phyloP scores from a whole-genome alignment of 768 basidiomycete species.

The Leccinum ochraceum region DNA sequence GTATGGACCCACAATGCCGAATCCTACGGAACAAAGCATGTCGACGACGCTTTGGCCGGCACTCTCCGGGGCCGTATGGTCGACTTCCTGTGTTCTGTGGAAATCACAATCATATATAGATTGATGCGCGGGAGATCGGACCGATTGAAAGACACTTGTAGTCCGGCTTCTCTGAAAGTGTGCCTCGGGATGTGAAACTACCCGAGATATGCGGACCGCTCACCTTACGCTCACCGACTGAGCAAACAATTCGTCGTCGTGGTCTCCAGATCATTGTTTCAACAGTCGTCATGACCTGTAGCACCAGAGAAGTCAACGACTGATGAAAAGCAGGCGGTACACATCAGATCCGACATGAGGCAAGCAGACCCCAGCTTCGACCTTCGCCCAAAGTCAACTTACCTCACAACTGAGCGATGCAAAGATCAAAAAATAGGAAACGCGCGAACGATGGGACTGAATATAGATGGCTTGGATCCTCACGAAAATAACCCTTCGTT shows the following conservation, averaged over 20 bases:
- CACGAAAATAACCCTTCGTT: background rate
- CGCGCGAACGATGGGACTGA: background rate
- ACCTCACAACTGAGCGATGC: too few species aligned
- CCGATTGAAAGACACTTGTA: background rate
- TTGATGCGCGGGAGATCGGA: background rate
- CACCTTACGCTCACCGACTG: too few species aligned
- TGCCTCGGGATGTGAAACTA: background rate
- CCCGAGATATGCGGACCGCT: background rate
- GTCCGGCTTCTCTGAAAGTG: background rate
- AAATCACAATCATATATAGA: background rate
- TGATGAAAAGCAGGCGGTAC: background rate
- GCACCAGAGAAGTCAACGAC: background rate
- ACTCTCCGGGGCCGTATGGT: background rate
- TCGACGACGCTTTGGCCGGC: slow-evolving; percentile 5
- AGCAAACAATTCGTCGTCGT: background rate
- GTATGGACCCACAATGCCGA: slow-evolving; percentile 6
- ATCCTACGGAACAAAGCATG: slow-evolving; percentile 7
- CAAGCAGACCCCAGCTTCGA: too few species aligned
- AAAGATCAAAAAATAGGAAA: too few species aligned
- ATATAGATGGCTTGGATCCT: background rate
- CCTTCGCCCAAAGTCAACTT: too few species aligned
- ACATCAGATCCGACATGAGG: too few species aligned
- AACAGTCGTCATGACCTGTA: background rate
- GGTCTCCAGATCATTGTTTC: background rate
- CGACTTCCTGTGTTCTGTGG: background rate